Evolutionary conservation across 768 basidiomycete species (phyloP), one percentile per base, ranked within the genome.

Genomic region (Coprinopsis marcescibilis): DNA sequence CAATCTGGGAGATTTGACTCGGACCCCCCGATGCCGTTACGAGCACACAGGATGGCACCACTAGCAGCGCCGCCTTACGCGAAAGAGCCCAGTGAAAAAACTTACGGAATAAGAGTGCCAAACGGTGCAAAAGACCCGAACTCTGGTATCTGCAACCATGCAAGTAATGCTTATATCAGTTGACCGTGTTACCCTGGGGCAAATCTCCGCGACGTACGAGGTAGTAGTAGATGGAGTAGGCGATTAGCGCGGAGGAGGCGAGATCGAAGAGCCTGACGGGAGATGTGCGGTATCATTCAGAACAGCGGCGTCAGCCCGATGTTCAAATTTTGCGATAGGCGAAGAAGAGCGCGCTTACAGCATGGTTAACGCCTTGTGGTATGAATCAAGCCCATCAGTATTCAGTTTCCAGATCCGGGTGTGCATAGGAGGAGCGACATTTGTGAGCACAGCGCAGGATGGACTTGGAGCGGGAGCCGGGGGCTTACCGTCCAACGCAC

Each of bases 191-290:
- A n/a, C 8, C 30, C n/a, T n/a, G 30, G 30, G n/a, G 10, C 8
- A 32, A n/a, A 32, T 32, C n/a, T 12, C 36, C 35, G n/a, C n/a
- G n/a, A 47, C 58, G 33, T 40, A 71, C 72, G 42, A 72, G 55
- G 48, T 74, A 74, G 50, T 71, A 68, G 51, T 70, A 71, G 23
- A 74, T 57, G 2, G 70, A 70, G 51, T 72, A 67, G 2, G 67
- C 68, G 8, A 70, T 62, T 12, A 74, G 55, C 20, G 58, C 57
- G 1, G 71, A 67, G 1, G 70, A 72, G 1, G 57, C 46, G 11
- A 74, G 39, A 33, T 74, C 71, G 15, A 72, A 54, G 27, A 61
- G 30, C 27, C 62, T 64, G 20, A 65, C 25, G 3, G 14, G 20
- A 4, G 24, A 10, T 2, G 15, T 10, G 21, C 30, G 21, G 24